Conservation (phyloP, 2,329 filamentous ascomycete genomes). For the Stemphylium beticola region DNA sequence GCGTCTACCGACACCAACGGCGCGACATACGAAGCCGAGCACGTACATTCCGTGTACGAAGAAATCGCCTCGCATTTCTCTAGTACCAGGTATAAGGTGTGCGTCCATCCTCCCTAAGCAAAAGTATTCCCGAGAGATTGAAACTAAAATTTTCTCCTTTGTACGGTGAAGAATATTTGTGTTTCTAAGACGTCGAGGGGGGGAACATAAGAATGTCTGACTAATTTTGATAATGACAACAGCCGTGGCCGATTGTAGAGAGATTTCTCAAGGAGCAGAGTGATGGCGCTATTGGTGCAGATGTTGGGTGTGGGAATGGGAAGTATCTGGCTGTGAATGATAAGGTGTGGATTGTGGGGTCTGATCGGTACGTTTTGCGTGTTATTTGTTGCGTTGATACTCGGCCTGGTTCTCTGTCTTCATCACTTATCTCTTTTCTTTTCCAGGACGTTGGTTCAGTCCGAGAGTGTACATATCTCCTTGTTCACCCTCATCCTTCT, state of each 20-base stretch:
- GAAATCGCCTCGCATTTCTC: conserved; percentile 86
- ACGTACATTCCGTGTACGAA: conserved; percentile 93
- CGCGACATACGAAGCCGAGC: conserved; percentile 76
- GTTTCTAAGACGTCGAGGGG: too few species aligned
- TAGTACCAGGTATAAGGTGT: conserved; percentile 73
- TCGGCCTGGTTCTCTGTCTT: neutral
- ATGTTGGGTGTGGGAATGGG: conserved; percentile 95
- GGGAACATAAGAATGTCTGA: too few species aligned
- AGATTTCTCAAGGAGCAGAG: conserved; percentile 71
- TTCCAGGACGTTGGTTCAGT: neutral
- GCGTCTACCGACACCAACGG: conserved; percentile 40
- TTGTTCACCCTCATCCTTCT: neutral
- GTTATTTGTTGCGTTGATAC: neutral
- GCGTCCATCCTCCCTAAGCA: conserved; percentile 20
- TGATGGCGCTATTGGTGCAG: conserved; percentile 79
- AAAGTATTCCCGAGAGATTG: too few species aligned
- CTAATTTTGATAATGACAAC: too few species aligned
- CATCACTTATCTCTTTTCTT: neutral
- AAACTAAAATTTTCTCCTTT: neutral
- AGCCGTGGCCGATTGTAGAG: conserved; percentile 92
- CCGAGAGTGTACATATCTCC: too few species aligned
- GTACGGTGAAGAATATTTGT: too few species aligned
- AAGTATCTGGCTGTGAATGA: conserved; percentile 88
- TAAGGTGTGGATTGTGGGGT: conserved; percentile 73
- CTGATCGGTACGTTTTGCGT: conserved; percentile 71